Percentiles rank a stretch among this genome's conserved stretches.
Conservation (phyloP, 371 early-diverging fungal genomes). For the Mortierella sp. region DNA sequence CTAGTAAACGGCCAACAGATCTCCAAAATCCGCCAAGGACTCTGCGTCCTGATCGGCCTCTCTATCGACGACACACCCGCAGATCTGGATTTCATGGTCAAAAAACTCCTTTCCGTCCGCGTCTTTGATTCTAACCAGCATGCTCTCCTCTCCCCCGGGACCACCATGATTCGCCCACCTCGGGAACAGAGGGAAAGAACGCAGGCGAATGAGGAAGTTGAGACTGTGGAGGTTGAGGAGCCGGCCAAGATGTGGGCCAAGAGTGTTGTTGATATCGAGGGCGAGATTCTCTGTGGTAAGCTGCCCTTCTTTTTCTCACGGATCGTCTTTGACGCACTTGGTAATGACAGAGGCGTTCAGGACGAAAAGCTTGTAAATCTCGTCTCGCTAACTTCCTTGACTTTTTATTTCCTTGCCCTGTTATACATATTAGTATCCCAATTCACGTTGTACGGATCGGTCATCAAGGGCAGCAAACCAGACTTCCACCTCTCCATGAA, state of each 20-base stretch:
- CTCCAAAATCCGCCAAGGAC: constrained; percentile 78
- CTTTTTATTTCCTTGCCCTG: not conserved
- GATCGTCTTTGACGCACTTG: too few relatives aligned
- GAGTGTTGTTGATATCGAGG: constrained; percentile 76
- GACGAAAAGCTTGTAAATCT: not conserved
- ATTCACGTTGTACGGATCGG: constrained; percentile 86
- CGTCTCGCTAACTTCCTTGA: not conserved
- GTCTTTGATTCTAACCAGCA: constrained; percentile 74
- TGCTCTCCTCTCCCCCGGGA: not conserved
- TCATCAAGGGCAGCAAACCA: constrained; percentile 87
- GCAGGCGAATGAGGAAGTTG: not conserved
- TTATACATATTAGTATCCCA: constrained; percentile 73
- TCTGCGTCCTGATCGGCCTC: constrained; percentile 86
- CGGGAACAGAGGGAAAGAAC: not conserved
- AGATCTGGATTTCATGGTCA: constrained; percentile 81
- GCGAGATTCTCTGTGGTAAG: constrained; percentile 83
- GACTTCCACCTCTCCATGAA: constrained; percentile 93
- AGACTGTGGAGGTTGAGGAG: not conserved
- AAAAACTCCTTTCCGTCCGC: constrained; percentile 81
- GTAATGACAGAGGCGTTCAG: too few relatives aligned
- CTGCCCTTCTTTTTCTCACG: not conserved
- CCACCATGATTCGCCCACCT: not conserved
- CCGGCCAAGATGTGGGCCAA: constrained; percentile 76
- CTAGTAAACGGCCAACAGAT: constrained; percentile 77
- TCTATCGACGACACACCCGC: constrained; percentile 77